Evolutionary conservation across 768 basidiomycete species (phyloP).

Genomic region (Tulasnella sp.): DNA sequence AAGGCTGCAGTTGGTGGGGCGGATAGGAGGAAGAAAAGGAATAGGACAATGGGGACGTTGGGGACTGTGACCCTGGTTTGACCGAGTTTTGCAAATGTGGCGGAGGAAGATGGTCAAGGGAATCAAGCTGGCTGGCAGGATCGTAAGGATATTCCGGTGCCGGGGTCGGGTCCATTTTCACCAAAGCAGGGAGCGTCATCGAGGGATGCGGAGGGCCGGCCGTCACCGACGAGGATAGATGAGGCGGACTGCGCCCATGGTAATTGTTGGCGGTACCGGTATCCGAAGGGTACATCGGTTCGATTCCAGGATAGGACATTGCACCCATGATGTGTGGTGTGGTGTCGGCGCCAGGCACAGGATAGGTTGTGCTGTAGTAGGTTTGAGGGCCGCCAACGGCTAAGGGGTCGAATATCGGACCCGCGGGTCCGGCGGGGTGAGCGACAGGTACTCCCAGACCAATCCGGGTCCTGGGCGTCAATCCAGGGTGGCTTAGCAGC

Average conservation of each 20-base stretch:
- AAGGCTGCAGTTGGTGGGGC: neutral
- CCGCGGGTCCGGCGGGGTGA: neutral
- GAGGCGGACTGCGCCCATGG: neutral
- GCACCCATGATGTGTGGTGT: neutral
- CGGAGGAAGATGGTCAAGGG: neutral
- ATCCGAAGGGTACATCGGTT: neutral
- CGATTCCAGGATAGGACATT: neutral
- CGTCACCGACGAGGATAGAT: neutral
- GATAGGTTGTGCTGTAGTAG: neutral
- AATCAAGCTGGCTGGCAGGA: neutral
- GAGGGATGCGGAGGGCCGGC: neutral
- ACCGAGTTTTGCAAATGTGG: neutral
- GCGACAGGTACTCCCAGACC: too few relatives aligned
- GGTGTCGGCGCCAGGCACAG: neutral
- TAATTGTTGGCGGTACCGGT: neutral
- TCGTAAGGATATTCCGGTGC: neutral
- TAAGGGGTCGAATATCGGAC: constrained; percentile 1
- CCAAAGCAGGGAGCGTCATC: neutral
- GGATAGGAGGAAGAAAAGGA: neutral
- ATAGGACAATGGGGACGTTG: neutral
- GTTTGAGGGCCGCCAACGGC: neutral
- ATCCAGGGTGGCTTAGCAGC: neutral
- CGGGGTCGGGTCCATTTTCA: neutral
- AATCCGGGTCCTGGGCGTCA: neutral
- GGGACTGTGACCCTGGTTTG: neutral